Conservation (phyloP, 179 eudicot species). For the Nepenthes alata region DNA sequence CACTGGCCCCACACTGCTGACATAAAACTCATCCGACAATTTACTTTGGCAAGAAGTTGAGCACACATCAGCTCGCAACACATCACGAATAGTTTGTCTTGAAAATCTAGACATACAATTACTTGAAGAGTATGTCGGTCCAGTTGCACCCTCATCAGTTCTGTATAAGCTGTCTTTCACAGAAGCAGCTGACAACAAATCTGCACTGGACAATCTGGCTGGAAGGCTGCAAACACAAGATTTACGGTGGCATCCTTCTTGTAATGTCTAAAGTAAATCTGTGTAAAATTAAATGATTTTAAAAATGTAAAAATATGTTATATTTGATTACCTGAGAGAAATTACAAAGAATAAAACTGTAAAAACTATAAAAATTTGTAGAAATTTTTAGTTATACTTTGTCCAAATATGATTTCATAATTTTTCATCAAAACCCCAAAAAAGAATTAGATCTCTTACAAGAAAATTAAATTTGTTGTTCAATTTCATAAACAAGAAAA, state of each 20-base stretch:
- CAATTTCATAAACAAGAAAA: no score
- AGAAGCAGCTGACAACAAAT: constrained; percentile 27
- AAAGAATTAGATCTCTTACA: no score
- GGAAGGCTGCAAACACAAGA: constrained; percentile 46
- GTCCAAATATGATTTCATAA: no score
- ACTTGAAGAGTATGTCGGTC: constrained; percentile 14
- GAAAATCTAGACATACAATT: constrained; percentile 34
- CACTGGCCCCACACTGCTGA: constrained; percentile 14
- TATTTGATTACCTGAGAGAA: no score
- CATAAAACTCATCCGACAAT: constrained; percentile 30
- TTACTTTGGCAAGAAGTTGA: constrained; percentile 27
- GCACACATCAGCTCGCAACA: constrained; percentile 8
- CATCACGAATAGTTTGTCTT: constrained; percentile 22
- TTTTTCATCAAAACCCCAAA: no score
- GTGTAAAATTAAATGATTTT: no score
- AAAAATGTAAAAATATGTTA: no score
- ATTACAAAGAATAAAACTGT: no score
- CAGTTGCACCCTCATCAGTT: constrained; percentile 14
- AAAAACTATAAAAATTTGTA: no score
- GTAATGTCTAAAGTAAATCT: not conserved
- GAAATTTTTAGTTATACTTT: no score
- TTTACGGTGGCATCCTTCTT: no score
- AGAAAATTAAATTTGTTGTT: no score
- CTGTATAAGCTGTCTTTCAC: constrained; percentile 17
- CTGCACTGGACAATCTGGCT: constrained; percentile 32